Conservation (phyloP, 208 protist genomes). For the Polymyxa betae region DNA sequence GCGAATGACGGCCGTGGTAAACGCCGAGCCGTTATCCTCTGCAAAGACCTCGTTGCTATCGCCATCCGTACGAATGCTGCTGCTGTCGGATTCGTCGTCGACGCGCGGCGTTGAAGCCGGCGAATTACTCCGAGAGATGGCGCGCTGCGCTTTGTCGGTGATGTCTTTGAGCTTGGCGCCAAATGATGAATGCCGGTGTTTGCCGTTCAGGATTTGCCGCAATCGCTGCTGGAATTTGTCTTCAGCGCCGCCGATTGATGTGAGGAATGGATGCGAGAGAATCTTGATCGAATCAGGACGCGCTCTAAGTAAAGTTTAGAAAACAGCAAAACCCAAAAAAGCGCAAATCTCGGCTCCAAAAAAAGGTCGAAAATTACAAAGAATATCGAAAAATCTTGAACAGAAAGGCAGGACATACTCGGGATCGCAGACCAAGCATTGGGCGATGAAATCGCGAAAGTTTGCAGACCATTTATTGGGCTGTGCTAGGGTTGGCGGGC, state of each 20-base stretch:
- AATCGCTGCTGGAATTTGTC: conserved; percentile 20
- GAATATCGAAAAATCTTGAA: not conserved
- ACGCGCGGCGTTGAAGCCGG: too few relatives aligned
- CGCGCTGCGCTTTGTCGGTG: not conserved
- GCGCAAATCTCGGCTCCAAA: too few relatives aligned
- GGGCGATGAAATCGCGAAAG: not conserved
- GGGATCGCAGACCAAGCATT: not conserved
- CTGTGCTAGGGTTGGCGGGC: not conserved
- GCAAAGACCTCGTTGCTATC: too few relatives aligned
- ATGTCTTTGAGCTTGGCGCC: conserved; percentile 15
- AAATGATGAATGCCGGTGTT: not conserved
- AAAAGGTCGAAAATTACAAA: not conserved
- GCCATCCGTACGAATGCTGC: too few relatives aligned
- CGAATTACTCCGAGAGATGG: too few relatives aligned
- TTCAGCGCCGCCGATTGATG: not conserved
- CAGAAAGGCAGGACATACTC: not conserved
- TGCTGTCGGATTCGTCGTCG: too few relatives aligned
- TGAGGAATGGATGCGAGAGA: conserved; percentile 13
- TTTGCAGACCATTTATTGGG: not conserved
- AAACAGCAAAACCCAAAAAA: not conserved
- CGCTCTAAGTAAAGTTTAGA: not conserved
- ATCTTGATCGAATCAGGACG: not conserved
- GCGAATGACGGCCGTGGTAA: too few relatives aligned
- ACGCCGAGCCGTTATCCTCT: too few relatives aligned
- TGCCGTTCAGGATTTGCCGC: not conserved